Percentiles rank a stretch among this genome's conserved stretches.
phyloP scores from a whole-genome alignment of 2,329 filamentous ascomycete genomes.

The Lachnellula suecica region DNA sequence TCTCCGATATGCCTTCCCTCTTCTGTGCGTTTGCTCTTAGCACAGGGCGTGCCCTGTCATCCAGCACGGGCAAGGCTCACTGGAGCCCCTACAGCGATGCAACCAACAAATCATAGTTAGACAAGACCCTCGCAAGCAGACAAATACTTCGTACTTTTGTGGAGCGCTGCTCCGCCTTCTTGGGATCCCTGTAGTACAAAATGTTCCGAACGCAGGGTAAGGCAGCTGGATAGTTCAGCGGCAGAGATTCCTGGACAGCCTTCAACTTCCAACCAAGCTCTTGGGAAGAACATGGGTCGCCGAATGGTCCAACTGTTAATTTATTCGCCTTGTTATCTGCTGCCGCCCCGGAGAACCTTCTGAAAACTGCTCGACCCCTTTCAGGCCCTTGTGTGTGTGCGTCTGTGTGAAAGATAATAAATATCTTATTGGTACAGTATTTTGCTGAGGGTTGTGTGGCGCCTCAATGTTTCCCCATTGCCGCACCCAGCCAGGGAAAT shows the following conservation, averaged over 20 bases:
- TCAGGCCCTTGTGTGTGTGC: not conserved
- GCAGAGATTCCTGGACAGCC: not conserved
- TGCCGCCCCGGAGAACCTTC: not conserved
- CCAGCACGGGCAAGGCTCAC: not conserved
- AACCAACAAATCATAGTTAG: not conserved
- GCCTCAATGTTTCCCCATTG: not conserved
- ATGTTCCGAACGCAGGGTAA: not conserved
- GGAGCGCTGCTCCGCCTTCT: not conserved
- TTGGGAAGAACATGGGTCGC: not conserved
- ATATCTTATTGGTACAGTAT: not conserved
- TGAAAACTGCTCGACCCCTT: not conserved
- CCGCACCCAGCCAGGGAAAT: not conserved
- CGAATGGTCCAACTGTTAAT: not conserved
- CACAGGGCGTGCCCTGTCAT: not conserved
- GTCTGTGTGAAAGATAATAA: not conserved
- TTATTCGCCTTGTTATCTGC: not conserved
- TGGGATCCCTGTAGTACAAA: not conserved
- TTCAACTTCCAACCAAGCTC: not conserved
- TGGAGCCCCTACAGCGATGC: not conserved
- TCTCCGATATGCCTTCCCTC: not conserved
- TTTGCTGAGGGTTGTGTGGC: not conserved
- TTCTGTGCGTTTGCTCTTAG: not conserved
- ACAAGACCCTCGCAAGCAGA: not conserved
- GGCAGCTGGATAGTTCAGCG: not conserved
- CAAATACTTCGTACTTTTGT: not conserved